A percentile compares a stretch with the other conserved stretches of the same genome.
Conservation (phyloP, 805 yeast genomes). For the Monosporozyma siamensis region DNA sequence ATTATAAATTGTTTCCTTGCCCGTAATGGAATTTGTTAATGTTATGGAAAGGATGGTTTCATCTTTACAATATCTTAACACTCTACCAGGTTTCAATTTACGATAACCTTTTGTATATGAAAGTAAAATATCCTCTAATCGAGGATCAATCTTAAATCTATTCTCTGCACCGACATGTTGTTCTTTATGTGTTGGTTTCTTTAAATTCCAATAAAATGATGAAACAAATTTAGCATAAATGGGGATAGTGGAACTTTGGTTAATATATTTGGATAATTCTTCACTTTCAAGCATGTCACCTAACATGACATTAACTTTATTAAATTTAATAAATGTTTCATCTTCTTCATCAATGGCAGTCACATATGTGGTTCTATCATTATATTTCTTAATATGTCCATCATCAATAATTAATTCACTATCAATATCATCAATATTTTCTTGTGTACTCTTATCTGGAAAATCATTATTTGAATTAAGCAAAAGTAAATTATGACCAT, state of each 20-base stretch:
- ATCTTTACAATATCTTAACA: conserved; percentile 45
- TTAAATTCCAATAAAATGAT: conserved; percentile 67
- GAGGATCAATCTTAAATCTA: background rate
- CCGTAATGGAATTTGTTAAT: conserved; percentile 40
- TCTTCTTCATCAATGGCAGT: conserved; percentile 6
- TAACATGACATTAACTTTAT: conserved; percentile 75
- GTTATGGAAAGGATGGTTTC: conserved; percentile 56
- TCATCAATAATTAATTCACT: background rate
- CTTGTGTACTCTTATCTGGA: background rate
- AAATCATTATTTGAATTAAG: background rate
- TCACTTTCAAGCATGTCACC: conserved; percentile 56
- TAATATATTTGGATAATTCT: conserved; percentile 28
- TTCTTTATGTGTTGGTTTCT: background rate
- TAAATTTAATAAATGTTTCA: conserved; percentile 28
- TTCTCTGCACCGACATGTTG: background rate
- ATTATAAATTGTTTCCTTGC: background rate
- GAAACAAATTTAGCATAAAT: conserved; percentile 61
- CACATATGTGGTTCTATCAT: background rate
- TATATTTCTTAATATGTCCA: conserved; percentile 4
- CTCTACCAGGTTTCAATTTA: conserved; percentile 45
- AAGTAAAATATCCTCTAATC: conserved; percentile 3
- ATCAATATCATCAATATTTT: background rate
- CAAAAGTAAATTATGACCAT: conserved; percentile 1
- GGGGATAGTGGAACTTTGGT: background rate
- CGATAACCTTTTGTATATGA: conserved; percentile 38